Evolutionary conservation across 2,329 filamentous ascomycete species (phyloP).

Genomic region (Beauveria rudraprayagi): DNA sequence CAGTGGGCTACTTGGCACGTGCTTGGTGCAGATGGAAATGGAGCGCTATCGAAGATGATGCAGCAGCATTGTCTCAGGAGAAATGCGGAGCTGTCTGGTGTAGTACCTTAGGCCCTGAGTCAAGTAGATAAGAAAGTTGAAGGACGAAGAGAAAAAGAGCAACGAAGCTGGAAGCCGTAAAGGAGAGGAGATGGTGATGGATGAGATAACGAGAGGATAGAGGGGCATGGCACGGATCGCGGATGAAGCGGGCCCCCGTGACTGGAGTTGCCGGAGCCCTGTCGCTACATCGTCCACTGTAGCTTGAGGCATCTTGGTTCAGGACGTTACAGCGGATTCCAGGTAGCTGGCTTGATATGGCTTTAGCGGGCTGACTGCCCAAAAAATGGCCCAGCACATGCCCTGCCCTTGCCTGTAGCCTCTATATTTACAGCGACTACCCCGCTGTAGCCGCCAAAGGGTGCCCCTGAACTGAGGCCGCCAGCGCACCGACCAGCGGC

Average conservation of each 20-base stretch:
- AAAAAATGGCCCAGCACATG: too few relatives aligned
- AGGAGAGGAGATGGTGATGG: background rate
- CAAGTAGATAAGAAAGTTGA: background rate
- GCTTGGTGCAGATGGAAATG: constrained; percentile 1
- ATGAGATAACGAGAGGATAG: background rate
- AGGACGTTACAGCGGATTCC: background rate
- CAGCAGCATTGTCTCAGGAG: background rate
- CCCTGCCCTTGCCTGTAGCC: background rate
- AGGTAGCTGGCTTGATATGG: background rate
- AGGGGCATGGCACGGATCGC: background rate
- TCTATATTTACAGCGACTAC: background rate
- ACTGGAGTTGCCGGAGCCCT: background rate
- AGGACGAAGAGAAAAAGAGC: background rate
- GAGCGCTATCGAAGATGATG: constrained; percentile 3
- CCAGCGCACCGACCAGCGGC: background rate
- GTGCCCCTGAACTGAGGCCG: background rate
- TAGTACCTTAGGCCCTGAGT: background rate
- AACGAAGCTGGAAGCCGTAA: background rate
- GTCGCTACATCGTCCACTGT: too few relatives aligned
- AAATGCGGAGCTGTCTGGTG: background rate
- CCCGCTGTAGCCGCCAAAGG: background rate
- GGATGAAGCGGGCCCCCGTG: constrained; percentile 8
- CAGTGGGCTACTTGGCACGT: constrained; percentile 2
- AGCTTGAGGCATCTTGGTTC: too few relatives aligned
- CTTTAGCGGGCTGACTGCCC: background rate